Evolutionary conservation across 345 rosid genomes (phyloP), one percentile per base, ranked within the genome.

Genomic region (Adansonia digitata): DNA sequence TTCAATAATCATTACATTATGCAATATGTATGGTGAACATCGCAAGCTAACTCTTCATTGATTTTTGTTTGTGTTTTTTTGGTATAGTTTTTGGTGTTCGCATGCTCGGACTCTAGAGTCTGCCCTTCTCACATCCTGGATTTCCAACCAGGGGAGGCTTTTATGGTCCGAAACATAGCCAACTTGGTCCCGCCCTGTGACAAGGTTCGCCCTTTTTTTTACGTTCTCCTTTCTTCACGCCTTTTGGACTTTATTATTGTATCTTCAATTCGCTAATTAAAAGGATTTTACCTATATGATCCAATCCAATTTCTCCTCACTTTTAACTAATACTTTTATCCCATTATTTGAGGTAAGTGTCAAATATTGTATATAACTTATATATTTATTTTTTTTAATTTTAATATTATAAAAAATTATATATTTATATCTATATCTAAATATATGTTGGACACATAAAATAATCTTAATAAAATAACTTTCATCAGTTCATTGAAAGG

Each of bases 111-210:
- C 90, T 94, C 97, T 12, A 81, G 98, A 59, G 97, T 94, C 31
- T 90, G 97, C 80, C 98, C 98, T 0, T 94, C 98, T 13, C 97
- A 94, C 20, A 67, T 91, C 80, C 88, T 94, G 63, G 79, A 92
- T 78, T 94, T 94, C 64, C 94, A 94, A 84, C 98, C 87, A 14
- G 98, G 98, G 34, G 98, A 94, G 81, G 98, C 98, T 14, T 94
- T 94, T 65, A 51, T 92, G 84, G 97, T 94, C 74, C 82, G 98
- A 72, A 94, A 94, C 89, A 94, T 94, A 69, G 98, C 98, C 78
- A 94, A 82, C 86, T 91, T 94, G 95, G 90, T 94, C 71, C 97
- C 98, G 46, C 91, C 94, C 34, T 92, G 35, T 75, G 91, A 88
- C 71, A 78, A 84, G 97, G 98, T 90, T n/a, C n/a, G n/a, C n/a